These are phyloP conservation scores for Macrophomina phaseolina DNA, from an alignment of 2,329 filamentous ascomycete species.

Conservation along the genomic window DNA sequence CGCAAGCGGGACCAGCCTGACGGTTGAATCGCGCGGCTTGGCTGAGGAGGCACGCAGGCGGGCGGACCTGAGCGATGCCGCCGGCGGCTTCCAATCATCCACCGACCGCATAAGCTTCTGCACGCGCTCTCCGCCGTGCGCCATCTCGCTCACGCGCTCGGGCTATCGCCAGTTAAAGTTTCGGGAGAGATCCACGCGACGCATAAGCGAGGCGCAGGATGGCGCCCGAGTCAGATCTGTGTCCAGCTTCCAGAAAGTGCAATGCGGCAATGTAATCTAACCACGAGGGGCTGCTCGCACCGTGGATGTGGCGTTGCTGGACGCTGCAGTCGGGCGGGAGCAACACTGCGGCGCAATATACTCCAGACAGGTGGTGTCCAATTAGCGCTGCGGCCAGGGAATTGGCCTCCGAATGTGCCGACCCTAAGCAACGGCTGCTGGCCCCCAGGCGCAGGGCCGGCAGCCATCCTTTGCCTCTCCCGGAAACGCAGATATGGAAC, in stretches of 20 bases:
- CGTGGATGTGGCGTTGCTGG: not conserved
- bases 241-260: not conserved
- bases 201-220: not conserved
- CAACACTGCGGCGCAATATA: conserved; percentile 2
- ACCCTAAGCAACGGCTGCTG: not conserved
- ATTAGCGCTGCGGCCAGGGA: not conserved
- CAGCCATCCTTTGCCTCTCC: no score
- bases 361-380: not conserved
- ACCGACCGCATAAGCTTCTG: not conserved
- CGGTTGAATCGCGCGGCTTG: not conserved
- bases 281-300: conserved; percentile 9
- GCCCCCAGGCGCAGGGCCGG: not conserved
- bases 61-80: not conserved
- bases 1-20: not conserved
- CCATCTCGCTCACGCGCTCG: not conserved
- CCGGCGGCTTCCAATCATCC: not conserved
- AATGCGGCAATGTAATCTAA: not conserved
- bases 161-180: conserved; percentile 1
- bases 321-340: not conserved
- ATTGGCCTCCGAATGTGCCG: not conserved
- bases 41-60: no score
- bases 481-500: not conserved
- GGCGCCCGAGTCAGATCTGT: not conserved
- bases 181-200: not conserved
- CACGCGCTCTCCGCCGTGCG: not conserved